Conservation (phyloP, 192 early-diverging fungal species). For the Umbelopsis sp. region DNA sequence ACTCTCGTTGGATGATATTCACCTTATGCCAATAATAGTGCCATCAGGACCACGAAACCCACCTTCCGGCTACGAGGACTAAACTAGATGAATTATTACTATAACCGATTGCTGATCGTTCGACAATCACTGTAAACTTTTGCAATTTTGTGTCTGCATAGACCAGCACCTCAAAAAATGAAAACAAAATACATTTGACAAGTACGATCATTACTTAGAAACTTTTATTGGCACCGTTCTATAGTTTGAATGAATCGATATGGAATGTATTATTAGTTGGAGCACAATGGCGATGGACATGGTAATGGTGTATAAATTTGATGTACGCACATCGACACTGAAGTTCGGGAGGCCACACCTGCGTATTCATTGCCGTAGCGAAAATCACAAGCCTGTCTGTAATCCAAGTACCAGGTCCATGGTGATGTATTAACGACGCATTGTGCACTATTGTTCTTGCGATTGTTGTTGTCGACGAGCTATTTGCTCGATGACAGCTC, state of each 20-base stretch:
- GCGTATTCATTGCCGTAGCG: too few species aligned
- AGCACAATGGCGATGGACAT: too few species aligned
- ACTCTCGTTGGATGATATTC: neutral
- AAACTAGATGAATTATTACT: slow-evolving; percentile 10
- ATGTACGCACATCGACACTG: too few species aligned
- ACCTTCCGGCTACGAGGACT: slow-evolving; percentile 40
- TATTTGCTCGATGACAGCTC: slow-evolving; percentile 57
- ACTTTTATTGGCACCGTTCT: neutral
- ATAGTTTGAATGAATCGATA: neutral
- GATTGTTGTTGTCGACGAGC: slow-evolving; percentile 22
- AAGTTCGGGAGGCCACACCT: too few species aligned
- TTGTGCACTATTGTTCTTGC: neutral
- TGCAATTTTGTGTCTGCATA: slow-evolving; percentile 13
- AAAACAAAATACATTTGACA: neutral
- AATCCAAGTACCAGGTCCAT: too few species aligned
- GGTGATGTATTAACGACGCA: neutral
- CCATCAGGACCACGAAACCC: slow-evolving; percentile 32
- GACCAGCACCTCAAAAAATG: neutral
- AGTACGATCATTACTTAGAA: neutral
- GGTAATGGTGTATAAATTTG: too few species aligned
- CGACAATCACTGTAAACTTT: slow-evolving; percentile 16
- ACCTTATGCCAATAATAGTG: slow-evolving; percentile 17
- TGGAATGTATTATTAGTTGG: too few species aligned
- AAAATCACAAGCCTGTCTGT: too few species aligned
- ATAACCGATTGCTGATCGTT: slow-evolving; percentile 15